Evolutionary conservation across 345 rosid species (phyloP), one percentile per base, ranked within the genome.

Genomic region (Populus deltoides): DNA sequence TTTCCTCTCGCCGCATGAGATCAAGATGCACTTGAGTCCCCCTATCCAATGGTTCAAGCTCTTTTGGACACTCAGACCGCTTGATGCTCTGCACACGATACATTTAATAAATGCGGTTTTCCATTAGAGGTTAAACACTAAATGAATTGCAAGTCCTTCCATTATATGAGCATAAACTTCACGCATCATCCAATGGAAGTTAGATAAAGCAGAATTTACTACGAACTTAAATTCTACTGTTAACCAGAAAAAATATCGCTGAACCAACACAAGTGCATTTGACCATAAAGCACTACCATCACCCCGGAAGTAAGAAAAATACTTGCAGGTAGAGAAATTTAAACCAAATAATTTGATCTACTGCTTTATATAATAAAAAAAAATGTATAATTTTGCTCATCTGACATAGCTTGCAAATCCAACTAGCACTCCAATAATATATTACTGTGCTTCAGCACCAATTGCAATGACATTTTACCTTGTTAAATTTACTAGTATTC

Each of bases 51-150:
- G 93, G 95, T 75, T 86, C 83, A 68, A 96, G 98, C 86, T 96
- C 99, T 80, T 70, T 79, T 0, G 99, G 99, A 72, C 97, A 93
- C 85, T 87, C 89, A 22, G 95, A 91, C 29, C 75, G 90, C 80
- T 77, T 83, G 74, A 92, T 91, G 87, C 98, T 93, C 98, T 96
- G 87, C 88, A 77, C 66, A 70, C 71, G 43, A 72, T n/a, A 51
- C 29, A 78, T 20, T 38, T 51, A 31, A 53, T 74, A 63, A 78
- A 66, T 38, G 72, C 49, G 12, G 38, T 11, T 68, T 18, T 22
- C 41, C 43, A 16, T 22, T 68, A 17, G 9, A 66, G 36, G 45
- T 33, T 16, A 27, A 47, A 47, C 53, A 61, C 39, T 22, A 35
- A 11, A 38, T 20, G 43, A 47, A 39, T 33, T 15, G 1, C 13